Percentiles rank a stretch among this genome's conserved stretches.
Evolutionary conservation across 805 yeast genomes (phyloP).

Genomic region (Tetrapisispora namnaoensis): DNA sequence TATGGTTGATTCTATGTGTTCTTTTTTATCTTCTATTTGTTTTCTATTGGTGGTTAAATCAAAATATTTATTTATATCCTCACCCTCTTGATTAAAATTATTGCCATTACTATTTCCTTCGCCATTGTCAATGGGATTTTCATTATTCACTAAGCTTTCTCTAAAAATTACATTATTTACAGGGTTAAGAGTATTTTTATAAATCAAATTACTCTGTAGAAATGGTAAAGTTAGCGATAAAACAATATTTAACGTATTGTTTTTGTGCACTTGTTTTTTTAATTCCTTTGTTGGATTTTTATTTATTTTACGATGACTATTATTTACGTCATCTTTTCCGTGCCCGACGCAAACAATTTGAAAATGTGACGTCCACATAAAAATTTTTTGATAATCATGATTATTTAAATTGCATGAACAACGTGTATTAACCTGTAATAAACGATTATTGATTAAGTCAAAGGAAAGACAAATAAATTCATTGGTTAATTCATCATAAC

Average conservation of each 20-base stretch:
- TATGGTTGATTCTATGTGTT: conserved; percentile 7
- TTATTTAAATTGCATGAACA: conserved; percentile 42
- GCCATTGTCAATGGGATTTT: background rate
- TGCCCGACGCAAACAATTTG: conserved; percentile 51
- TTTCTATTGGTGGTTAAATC: background rate
- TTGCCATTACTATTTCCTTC: background rate
- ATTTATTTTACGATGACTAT: background rate
- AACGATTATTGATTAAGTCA: conserved; percentile 32
- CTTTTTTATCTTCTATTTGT: conserved; percentile 1
- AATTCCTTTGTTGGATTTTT: background rate
- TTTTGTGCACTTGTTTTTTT: background rate
- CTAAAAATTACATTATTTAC: background rate
- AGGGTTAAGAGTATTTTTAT: background rate
- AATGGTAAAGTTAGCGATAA: background rate
- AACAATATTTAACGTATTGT: background rate
- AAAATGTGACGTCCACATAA: conserved; percentile 72
- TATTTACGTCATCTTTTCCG: background rate
- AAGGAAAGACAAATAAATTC: conserved; percentile 23
- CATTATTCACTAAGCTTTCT: background rate
- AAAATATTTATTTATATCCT: background rate
- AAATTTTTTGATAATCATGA: conserved; percentile 57
- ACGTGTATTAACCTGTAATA: conserved; percentile 52
- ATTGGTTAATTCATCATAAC: conserved; percentile 36
- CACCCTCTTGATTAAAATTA: background rate
- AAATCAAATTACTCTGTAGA: background rate